Base-by-base conservation (phyloP, 2,329 filamentous ascomycete species). In the Fusarium sulawesiense region DNA sequence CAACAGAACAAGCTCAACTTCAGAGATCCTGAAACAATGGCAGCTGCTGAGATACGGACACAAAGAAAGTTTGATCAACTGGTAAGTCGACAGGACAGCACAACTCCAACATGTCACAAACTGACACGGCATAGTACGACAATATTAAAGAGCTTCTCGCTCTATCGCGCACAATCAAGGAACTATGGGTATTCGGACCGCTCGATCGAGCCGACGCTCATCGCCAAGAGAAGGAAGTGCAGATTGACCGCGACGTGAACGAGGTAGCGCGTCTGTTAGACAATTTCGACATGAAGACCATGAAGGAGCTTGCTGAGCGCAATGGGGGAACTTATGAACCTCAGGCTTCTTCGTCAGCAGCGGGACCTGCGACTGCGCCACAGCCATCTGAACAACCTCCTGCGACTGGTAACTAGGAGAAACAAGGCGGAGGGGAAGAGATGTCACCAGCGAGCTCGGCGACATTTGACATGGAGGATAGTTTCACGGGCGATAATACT, bases 61-160 rank as follows among this genome's bases (percentile, higher is more conserved):
- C 81, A 82, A 74, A 80, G 82, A 72, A 82, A 83, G 55, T 84
- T 84, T 51, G 81, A 84, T 58, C 80, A 80, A 5, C 72, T 84
- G 18, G 81, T 83, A 61, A 29, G 75, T 60, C 40, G 1, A 23
- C 21, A 29, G n/a, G 1, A 23, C 21, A 29, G n/a, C 20, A 13
- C 23, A 10, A 9, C 7, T 18, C 12, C 6, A 1, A 30, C 3
- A 4, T 11, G 6, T 6, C 29, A 18, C 23, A 23, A 13, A 10
- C 32, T 71, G 2, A 62, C 48, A 37, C 14, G 2, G 0, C 2
- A 0, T 13, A 83, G 81, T 80, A 82, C 73, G 78, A 80, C 3
- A 82, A 80, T 21, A 78, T 84, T 71, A 84, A 83, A 57, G 81
- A 84, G 46, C 81, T 84, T 10, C 78, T 84, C 57, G 76, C 81